Evolutionary conservation across 495 filamentous ascomycete genomes (phyloP).

Genomic region (Lepidopterella palustris): DNA sequence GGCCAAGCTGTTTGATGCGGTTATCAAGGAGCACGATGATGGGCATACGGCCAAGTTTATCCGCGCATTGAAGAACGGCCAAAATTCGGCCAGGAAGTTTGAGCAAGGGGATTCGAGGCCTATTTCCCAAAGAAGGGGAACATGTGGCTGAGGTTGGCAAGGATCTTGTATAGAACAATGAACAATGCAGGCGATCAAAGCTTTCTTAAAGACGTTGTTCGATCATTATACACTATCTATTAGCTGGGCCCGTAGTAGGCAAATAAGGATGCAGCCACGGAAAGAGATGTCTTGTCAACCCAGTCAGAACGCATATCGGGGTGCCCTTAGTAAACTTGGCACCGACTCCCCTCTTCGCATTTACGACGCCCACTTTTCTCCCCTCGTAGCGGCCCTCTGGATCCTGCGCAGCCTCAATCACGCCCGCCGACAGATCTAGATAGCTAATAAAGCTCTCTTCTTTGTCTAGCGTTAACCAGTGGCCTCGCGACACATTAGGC

Average conservation of each 20-base stretch:
- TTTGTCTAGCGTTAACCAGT: constrained; percentile 9
- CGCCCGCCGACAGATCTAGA: constrained; percentile 14
- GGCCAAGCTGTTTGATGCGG: constrained; percentile 51
- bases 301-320: constrained; percentile 17
- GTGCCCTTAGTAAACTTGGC: constrained; percentile 18
- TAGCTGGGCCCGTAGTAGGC: constrained; percentile 3
- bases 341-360: constrained; percentile 8
- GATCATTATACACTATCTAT: no score
- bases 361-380: constrained; percentile 10
- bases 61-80: constrained; percentile 56
- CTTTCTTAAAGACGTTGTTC: no score
- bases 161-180: neutral
- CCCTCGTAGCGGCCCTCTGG: constrained; percentile 8
- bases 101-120: constrained; percentile 37
- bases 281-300: constrained; percentile 11
- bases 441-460: constrained; percentile 11
- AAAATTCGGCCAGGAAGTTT: constrained; percentile 43
- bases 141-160: constrained; percentile 64
- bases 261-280: constrained; percentile 15
- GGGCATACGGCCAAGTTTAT: constrained; percentile 71
- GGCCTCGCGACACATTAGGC: constrained; percentile 6
- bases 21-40: constrained; percentile 57
- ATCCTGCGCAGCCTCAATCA: constrained; percentile 18
- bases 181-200: no score
- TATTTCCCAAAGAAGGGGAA: constrained; percentile 53